Percentiles rank a stretch among this genome's conserved stretches.
phyloP scores from a whole-genome alignment of 371 early-diverging fungal species.

The Mortierella sp. region DNA sequence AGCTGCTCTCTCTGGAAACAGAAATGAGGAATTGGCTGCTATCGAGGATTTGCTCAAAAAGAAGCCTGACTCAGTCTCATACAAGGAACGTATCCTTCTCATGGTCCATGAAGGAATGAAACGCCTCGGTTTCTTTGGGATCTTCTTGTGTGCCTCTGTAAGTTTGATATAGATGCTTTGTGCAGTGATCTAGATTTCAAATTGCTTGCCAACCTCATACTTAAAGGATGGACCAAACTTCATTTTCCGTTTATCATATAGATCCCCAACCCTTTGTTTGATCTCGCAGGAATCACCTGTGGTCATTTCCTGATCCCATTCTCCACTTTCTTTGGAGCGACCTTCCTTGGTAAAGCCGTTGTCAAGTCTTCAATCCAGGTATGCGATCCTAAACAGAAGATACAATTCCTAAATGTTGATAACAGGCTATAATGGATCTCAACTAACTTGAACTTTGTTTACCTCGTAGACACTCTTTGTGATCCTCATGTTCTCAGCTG shows the following conservation, averaged over 20 bases:
- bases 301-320: constrained; percentile 92
- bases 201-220: background rate
- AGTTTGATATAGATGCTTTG: constrained; percentile 1
- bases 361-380: constrained; percentile 89
- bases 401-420: background rate
- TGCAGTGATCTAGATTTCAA: background rate
- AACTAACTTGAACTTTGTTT: background rate
- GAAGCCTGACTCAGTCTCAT: constrained; percentile 57
- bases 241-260: constrained; percentile 31
- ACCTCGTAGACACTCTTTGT: constrained; percentile 54
- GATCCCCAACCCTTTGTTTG: constrained; percentile 96
- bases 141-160: constrained; percentile 90
- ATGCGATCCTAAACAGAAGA: constrained; percentile 3
- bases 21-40: constrained; percentile 70
- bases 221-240: background rate
- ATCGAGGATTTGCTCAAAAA: constrained; percentile 69
- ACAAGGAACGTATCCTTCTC: constrained; percentile 73
- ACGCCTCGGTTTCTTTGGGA: constrained; percentile 88
- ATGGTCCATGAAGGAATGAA: constrained; percentile 75
- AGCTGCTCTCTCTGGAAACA: constrained; percentile 80
- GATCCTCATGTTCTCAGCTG: constrained; percentile 77
- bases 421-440: background rate
- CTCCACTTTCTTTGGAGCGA: constrained; percentile 93
- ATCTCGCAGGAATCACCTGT: constrained; percentile 94
- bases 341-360: constrained; percentile 91